Percentiles rank a stretch among this genome's conserved stretches.
Conservation (phyloP, 495 filamentous ascomycete genomes). For the Neurospora sp. region DNA sequence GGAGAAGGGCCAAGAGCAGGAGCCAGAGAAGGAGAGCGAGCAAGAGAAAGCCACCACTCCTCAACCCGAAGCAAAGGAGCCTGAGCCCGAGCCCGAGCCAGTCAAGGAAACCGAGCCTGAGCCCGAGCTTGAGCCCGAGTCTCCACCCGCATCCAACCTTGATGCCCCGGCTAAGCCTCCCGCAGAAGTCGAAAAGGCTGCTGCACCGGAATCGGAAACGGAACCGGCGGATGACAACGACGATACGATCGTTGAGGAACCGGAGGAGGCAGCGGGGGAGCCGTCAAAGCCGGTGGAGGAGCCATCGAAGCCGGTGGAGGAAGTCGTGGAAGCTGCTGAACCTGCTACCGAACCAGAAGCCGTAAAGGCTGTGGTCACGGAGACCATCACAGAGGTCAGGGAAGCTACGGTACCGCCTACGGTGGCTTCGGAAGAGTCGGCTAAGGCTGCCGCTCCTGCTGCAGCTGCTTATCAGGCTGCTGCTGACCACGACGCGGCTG, state of each 20-base stretch:
- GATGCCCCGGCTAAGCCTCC: neutral
- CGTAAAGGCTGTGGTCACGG: neutral
- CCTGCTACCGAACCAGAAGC: neutral
- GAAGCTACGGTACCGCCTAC: neutral
- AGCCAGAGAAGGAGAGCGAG: neutral
- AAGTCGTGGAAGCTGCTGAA: neutral
- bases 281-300: neutral
- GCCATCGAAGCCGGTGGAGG: neutral
- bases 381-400: neutral
- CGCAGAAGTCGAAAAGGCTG: neutral
- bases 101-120: neutral
- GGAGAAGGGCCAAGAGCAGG: neutral
- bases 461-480: neutral
- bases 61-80: neutral
- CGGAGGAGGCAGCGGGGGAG: neutral
- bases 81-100: neutral
- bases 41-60: neutral
- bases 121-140: neutral
- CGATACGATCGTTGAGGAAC: neutral
- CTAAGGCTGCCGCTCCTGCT: neutral
- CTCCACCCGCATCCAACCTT: neutral
- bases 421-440: neutral
- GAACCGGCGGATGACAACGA: neutral
- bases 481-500: neutral
- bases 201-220: neutral